Evolutionary conservation across 352 stramenopile species (phyloP), one percentile per base, ranked within the genome.

Genomic region (Sclerospora graminicola): DNA sequence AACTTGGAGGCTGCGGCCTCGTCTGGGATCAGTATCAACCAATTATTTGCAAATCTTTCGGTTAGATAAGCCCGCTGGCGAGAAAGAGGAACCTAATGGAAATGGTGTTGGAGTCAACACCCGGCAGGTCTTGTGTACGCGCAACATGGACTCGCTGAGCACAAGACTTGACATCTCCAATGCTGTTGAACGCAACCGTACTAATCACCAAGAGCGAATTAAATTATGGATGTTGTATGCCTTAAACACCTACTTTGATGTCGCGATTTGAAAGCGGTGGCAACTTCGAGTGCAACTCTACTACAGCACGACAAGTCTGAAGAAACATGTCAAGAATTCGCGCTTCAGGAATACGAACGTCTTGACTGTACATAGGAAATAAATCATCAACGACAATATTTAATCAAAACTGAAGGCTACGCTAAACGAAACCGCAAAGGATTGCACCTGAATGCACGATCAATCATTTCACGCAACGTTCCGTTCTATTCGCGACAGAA

Each of bases 391-490:
- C n/a, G n/a, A n/a, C n/a, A n/a, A n/a, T n/a, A n/a, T n/a, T n/a
- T n/a, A n/a, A n/a, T n/a, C n/a, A n/a, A n/a, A n/a, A n/a, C n/a
- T n/a, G n/a, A n/a, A n/a, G n/a, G n/a, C n/a, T n/a, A n/a, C n/a
- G n/a, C n/a, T n/a, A n/a, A n/a, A n/a, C n/a, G 8, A 7, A 35
- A 8, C 30, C 14, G 13, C 10, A 24, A 16, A 11, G 20, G 15
- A n/a, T 5, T 36, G 16, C 62, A 82, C 72, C 53, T 75, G 23
- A 84, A 59, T 4, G 61, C 61, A 39, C 63, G 55, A 48, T 95
- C 69, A 41, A 94, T 89, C 69, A 89, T 82, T 27, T 89, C 75
- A 44, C 84, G 63, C 34, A 95, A 55, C 14, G 84, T 89, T 34
- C 82, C 82, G 42, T 89, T 87, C 66, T 89, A 47, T 28, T 31